Percentiles rank a stretch among this genome's conserved stretches.
phyloP scores from a whole-genome alignment of 1,139 yeast genomes.

The Sugiyamaella japonica region DNA sequence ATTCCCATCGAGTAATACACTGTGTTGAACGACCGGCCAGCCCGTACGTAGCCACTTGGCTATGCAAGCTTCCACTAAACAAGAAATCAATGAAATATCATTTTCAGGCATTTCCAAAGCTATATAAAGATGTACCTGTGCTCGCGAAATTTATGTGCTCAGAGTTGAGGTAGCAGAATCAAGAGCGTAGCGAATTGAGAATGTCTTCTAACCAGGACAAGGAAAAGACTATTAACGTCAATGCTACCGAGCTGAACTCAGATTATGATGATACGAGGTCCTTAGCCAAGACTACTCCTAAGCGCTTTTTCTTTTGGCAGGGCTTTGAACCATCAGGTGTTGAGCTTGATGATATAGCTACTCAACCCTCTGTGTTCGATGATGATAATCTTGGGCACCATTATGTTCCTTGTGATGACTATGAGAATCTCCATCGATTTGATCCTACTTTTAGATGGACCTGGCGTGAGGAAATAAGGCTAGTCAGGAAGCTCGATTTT shows the following conservation, averaged over 20 bases:
- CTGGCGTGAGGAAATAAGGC: slow-evolving; percentile 45
- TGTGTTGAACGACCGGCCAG: neutral
- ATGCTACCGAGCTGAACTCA: slow-evolving; percentile 1
- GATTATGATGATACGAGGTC: neutral
- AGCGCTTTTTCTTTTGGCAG: slow-evolving; percentile 15
- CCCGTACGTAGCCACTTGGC: neutral
- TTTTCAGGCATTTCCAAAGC: neutral
- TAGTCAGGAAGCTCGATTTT: slow-evolving; percentile 50
- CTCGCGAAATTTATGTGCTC: too few species aligned
- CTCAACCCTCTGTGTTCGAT: slow-evolving; percentile 29
- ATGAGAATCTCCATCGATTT: slow-evolving; percentile 48
- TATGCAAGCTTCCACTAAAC: neutral
- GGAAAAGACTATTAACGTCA: neutral
- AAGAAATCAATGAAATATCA: neutral
- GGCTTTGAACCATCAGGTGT: slow-evolving; percentile 7
- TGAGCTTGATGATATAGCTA: slow-evolving; percentile 23
- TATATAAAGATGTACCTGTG: neutral
- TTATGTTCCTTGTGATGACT: slow-evolving; percentile 48
- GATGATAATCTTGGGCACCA: slow-evolving; percentile 48
- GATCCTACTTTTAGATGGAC: slow-evolving; percentile 53
- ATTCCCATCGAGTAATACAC: neutral
- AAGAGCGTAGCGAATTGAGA: neutral
- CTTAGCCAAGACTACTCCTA: slow-evolving; percentile 3
- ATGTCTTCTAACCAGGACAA: slow-evolving; percentile 1
- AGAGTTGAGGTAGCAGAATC: too few species aligned